A percentile compares a stretch with the other conserved stretches of the same genome.
Evolutionary conservation across 2,329 filamentous ascomycete species (phyloP).

Genomic region (Diaporthe sp.): DNA sequence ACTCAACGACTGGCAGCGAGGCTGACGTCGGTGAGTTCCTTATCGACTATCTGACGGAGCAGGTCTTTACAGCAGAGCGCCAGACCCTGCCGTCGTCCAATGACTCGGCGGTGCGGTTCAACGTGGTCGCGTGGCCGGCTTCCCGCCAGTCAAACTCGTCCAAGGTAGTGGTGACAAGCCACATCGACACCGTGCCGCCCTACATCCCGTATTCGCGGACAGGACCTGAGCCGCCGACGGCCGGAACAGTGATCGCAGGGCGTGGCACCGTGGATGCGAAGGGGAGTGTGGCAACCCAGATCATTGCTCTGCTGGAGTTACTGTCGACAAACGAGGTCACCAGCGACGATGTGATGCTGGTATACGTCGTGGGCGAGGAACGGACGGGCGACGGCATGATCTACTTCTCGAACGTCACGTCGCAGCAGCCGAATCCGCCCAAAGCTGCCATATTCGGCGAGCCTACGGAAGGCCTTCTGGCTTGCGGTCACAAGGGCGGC

Average conservation of each 20-base stretch:
- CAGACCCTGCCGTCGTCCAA: constrained; percentile 17
- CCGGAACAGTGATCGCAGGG: constrained; percentile 67
- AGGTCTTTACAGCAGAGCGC: constrained; percentile 36
- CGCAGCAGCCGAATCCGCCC: constrained; percentile 59
- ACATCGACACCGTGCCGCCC: constrained; percentile 85
- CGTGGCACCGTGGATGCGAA: constrained; percentile 83
- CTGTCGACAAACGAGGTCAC: constrained; percentile 49
- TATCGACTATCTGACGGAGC: constrained; percentile 70
- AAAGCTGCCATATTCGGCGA: constrained; percentile 88
- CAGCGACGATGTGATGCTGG: constrained; percentile 67
- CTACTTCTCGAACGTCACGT: constrained; percentile 56
- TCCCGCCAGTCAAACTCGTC: constrained; percentile 62
- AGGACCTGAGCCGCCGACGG: constrained; percentile 52
- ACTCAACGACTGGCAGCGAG: constrained; percentile 81
- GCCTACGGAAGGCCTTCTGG: constrained; percentile 90
- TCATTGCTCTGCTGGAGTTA: constrained; percentile 75
- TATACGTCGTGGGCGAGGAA: constrained; percentile 88
- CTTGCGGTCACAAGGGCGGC: constrained; percentile 91
- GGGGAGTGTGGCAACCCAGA: constrained; percentile 78
- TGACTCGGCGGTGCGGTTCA: constrained; percentile 67
- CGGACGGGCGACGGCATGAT: constrained; percentile 84
- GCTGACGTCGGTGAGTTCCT: constrained; percentile 77
- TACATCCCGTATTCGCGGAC: constrained; percentile 77
- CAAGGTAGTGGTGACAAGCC: constrained; percentile 75
- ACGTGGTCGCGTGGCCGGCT: constrained; percentile 78